Conservation (phyloP, 352 stramenopile species). For the Aphanomyces euteiches region DNA sequence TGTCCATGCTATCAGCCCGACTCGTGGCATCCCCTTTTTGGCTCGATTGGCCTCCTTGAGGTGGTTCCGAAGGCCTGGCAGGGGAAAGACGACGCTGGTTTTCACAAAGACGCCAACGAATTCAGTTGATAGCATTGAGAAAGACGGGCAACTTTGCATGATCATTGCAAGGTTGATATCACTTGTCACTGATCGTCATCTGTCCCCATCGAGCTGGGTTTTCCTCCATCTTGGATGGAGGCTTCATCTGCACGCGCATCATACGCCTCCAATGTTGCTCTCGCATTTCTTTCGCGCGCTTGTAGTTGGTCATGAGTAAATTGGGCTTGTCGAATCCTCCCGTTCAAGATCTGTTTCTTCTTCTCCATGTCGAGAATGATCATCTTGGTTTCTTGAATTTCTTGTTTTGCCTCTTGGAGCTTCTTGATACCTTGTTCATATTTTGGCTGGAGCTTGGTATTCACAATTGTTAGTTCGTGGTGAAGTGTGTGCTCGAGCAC, state of each 20-base stretch:
- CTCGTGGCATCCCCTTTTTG: too few relatives aligned
- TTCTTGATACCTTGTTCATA: background rate
- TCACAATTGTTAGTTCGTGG: background rate
- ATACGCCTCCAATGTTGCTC: slow-evolving; percentile 6
- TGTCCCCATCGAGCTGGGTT: background rate
- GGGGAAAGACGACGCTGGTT: too few relatives aligned
- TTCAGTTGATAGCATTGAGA: too few relatives aligned
- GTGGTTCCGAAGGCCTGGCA: too few relatives aligned
- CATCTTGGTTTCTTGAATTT: slow-evolving; percentile 27
- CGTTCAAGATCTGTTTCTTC: slow-evolving; percentile 11
- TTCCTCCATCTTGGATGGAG: background rate
- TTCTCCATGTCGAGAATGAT: slow-evolving; percentile 26
- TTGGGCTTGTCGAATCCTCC: slow-evolving; percentile 15
- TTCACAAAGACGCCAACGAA: too few relatives aligned
- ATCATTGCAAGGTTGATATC: too few relatives aligned
- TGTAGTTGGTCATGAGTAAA: slow-evolving; percentile 4
- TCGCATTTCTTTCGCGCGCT: slow-evolving; percentile 6
- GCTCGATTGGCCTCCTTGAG: too few relatives aligned
- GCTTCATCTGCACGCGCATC: background rate
- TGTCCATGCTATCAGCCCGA: too few relatives aligned
- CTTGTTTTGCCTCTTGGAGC: slow-evolving; percentile 17
- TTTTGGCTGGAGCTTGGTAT: background rate
- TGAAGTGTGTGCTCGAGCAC: background rate
- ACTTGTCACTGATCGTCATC: background rate
- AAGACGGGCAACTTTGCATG: too few relatives aligned